Base-by-base conservation (phyloP, 2,329 filamentous ascomycete species). In the Arthrobotrys sphaeroides region DNA sequence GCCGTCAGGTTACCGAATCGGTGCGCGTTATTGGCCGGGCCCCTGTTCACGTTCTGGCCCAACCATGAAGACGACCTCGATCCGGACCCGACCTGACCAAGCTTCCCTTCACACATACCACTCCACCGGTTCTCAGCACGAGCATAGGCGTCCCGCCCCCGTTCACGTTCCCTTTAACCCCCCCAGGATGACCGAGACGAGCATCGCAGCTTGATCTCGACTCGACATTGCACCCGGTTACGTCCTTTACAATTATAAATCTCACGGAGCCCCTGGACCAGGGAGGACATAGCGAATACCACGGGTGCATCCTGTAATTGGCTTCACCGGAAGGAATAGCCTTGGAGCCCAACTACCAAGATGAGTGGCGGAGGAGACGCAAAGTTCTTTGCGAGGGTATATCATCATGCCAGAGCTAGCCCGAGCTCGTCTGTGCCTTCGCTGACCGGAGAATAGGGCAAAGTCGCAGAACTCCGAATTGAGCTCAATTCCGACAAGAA, bases 371-470 rank as follows among this genome's bases (percentile, higher is more conserved):
- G 92, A 85, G 93, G 95, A 84, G 95, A 98, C 89, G 96, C 95
- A 85, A 98, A 97, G 89, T 90, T 99, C 85, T 99, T 99, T 86
- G 94, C 95, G 84, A 90, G 95, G 86, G 95, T 99, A 90, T 81
- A 33, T 61, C 33, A 16, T 9, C 20, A 24, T 42, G 2, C 33
- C 13, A 40, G 42, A 31, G 36, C 28, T 49, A 3, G 16, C 38
- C 24, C 51, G 13, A 45, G 22, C 24, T 31, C 7, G 16, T 40
- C 33, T 16, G 13, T 22, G 79, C 81, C 67, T 81, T 61, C 84
- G 83, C 86, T 88, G 83, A 88, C 84, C 82, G 83, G 83, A 82
- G 80, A 84, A 85, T 91, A 99, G 95, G 95, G 95, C 87, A 99
- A 99, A 88, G 95, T 98, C 79, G 94, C 94, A 77, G 95, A 99